A percentile compares a stretch with the other conserved stretches of the same genome.
Conservation (phyloP, 2,329 filamentous ascomycete species). For the Cordyceps javanica region DNA sequence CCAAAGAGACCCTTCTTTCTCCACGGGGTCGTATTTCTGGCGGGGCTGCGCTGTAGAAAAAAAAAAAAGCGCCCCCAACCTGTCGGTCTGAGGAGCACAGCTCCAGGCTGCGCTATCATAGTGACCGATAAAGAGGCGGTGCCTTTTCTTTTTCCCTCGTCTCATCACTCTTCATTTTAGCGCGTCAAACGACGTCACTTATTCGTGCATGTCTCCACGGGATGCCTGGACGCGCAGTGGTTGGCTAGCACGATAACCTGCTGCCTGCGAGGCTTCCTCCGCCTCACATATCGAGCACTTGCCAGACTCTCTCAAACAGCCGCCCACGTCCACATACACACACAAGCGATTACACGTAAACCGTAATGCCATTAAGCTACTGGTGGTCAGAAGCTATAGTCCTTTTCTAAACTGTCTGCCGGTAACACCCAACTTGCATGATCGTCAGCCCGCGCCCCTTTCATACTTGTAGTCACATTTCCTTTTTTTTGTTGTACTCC, state of each 20-base stretch:
- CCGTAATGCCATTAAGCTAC: constrained; percentile 11
- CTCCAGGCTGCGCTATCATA: background rate
- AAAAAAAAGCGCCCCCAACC: too few relatives aligned
- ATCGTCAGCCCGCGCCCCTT: background rate
- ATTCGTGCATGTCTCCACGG: background rate
- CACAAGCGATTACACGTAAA: background rate
- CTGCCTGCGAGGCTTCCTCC: background rate
- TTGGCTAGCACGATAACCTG: background rate
- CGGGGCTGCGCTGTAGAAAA: background rate
- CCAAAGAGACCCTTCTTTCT: background rate
- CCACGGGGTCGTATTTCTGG: constrained; percentile 1
- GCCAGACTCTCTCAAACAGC: background rate
- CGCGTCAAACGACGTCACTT: background rate
- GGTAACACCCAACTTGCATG: constrained; percentile 1
- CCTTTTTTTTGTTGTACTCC: background rate
- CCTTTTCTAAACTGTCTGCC: constrained; percentile 8
- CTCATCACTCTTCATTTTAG: background rate
- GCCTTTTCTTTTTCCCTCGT: background rate
- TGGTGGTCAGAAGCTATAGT: constrained; percentile 4
- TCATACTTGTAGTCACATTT: constrained; percentile 2
- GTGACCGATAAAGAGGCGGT: background rate
- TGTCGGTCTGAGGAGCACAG: background rate
- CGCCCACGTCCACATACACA: background rate
- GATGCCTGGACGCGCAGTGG: background rate
- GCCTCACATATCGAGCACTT: background rate